Evolutionary conservation across 2,329 filamentous ascomycete genomes (phyloP), one percentile per base, ranked within the genome.

Genomic region (Fusarium buxicola): DNA sequence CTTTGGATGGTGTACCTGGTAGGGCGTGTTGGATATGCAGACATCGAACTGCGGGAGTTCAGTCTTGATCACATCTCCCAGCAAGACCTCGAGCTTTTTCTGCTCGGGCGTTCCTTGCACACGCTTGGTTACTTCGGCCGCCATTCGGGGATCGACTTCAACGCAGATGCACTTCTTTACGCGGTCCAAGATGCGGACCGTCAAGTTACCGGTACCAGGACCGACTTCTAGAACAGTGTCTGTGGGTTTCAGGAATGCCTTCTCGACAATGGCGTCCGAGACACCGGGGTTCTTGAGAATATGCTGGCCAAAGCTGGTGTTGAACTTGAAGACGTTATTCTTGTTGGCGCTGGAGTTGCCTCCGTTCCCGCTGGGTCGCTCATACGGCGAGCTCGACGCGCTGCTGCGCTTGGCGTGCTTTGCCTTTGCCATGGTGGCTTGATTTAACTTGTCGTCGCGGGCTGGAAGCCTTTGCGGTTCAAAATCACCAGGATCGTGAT

Each of bases 281-380:
- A 96, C 90, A 71, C 91, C 91, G 2, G 92, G 92, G 76, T 96
- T 96, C 77, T 97, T 97, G 66, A 98, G 84, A 61, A 99, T 95
- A 77, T 98, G 92, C 74, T 86, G 83, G 70, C 94, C 93, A 66
- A 95, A 86, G 76, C 94, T 83, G 69, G 91, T 95, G 82, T 96
- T 97, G 87, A 97, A 96, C 76, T 96, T 96, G 86, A 98, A 98
- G 77, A 97, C 92, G 71, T 92, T 94, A 80, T 96, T 93, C 72
- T 81, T 81, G 55, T 59, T 66, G n/a, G 66, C 50, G 52, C 55
- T 61, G 41, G 55, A 54, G 47, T 66, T 58, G 56, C 52, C 51
- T 5, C 62, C 59, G 30, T 58, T 57, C n/a, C 27, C 60, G 34
- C 58, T 62, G 13, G 76, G 74, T 51, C 79, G 76, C 21, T 82